These are phyloP conservation scores for Circinella umbellata DNA, from an alignment of 371 early-diverging fungal species.

Conservation along the genomic window DNA sequence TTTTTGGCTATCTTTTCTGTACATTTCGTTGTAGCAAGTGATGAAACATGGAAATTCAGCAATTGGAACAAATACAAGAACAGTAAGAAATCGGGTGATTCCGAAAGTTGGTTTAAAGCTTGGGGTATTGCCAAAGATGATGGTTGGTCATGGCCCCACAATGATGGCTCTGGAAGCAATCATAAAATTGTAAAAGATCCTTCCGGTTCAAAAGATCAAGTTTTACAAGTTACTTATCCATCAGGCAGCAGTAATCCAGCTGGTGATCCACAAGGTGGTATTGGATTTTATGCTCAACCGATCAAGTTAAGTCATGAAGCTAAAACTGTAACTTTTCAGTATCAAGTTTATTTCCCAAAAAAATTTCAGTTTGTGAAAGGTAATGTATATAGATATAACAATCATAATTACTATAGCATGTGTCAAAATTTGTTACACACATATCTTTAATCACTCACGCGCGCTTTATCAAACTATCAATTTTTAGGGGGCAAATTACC, in stretches of 20 bases:
- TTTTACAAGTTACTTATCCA: conserved; percentile 49
- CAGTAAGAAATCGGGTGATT: conserved; percentile 13
- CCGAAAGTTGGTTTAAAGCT: conserved; percentile 16
- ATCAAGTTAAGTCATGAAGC: conserved; percentile 34
- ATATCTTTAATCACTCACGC: not conserved
- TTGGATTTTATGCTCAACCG: conserved; percentile 57
- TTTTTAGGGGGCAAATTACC: conserved; percentile 52
- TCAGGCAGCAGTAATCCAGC: conserved; percentile 45
- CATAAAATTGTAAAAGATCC: conserved; percentile 47
- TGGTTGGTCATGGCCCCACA: conserved; percentile 34
- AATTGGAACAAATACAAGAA: conserved; percentile 27
- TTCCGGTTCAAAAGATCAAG: conserved; percentile 22
- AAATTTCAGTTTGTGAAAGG: conserved; percentile 62
- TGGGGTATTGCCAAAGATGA: conserved; percentile 27
- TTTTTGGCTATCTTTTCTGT: not conserved
- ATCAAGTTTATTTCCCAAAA: conserved; percentile 55
- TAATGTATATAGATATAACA: not conserved
- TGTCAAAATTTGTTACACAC: too few species aligned
- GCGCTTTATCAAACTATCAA: conserved; percentile 12
- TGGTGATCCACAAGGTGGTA: conserved; percentile 46
- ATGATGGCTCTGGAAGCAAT: conserved; percentile 22
- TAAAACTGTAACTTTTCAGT: conserved; percentile 42
- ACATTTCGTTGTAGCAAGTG: not conserved
- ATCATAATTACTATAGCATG: too few species aligned
- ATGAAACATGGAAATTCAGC: conserved; percentile 2